Conservation (phyloP, 1,284 basidiomycete genomes). For the Bondarzewia mesenterica region DNA sequence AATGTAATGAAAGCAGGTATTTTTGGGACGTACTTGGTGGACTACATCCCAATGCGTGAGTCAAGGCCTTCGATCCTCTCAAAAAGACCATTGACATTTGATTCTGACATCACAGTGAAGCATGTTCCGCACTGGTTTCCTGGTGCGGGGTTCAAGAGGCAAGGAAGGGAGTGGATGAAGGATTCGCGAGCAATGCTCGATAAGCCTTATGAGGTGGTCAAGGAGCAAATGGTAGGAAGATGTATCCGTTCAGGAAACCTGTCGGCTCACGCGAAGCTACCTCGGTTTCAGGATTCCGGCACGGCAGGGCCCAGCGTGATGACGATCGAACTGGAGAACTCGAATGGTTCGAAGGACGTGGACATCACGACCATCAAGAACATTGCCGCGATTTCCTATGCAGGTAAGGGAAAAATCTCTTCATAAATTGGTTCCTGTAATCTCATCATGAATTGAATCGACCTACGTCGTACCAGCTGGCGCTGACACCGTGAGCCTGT, state of each 20-base stretch:
- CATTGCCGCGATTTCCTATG: neutral
- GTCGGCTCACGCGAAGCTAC: too few relatives aligned
- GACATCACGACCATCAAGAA: neutral
- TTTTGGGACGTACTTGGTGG: neutral
- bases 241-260: neutral
- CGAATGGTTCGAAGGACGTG: neutral
- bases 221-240: neutral
- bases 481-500: slow-evolving; percentile 2
- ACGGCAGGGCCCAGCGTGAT: neutral
- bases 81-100: neutral
- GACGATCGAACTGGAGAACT: neutral
- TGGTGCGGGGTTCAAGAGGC: neutral
- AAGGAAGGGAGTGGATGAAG: neutral
- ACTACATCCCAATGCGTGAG: neutral
- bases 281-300: neutral
- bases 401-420: too few relatives aligned
- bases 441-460: neutral
- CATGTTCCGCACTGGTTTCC: neutral
- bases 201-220: neutral
- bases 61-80: neutral
- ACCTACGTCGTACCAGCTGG: neutral
- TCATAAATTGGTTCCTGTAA: neutral
- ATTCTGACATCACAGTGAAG: neutral
- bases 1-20: neutral
- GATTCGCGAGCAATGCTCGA: neutral